Evolutionary conservation across 2,329 filamentous ascomycete genomes (phyloP), one percentile per base, ranked within the genome.

Genomic region (Fusarium burgessii): DNA sequence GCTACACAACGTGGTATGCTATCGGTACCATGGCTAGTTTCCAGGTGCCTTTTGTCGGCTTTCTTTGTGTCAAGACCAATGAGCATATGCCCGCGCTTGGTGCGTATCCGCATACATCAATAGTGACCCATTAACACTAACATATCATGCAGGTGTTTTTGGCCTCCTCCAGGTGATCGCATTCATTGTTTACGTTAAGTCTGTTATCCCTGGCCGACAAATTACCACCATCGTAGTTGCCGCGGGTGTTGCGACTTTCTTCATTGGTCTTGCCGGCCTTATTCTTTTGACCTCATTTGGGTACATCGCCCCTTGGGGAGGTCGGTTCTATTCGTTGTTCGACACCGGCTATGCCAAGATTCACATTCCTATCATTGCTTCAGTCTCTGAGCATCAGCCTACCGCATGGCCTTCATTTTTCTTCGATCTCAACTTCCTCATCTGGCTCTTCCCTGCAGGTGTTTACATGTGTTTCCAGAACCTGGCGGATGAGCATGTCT

Each of bases 351-450:
- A 99, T 80, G 96, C 96, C 77, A 99, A 99, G 87, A 97, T 98
- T 71, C 96, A 99, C 79, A 99, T 99, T 79, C 96, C 96, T 68
- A 99, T 99, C 79, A 99, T 99, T 80, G 96, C 96, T 6, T 99
- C 96, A n/a, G 96, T 99, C 49, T 99, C 96, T 2, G 96, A 99
- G 84, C 96, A 99, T 85, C 96, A 99, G 84, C 96, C 96, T 58
- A 99, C 96, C 40, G 96, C 96, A 45, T 99, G 96, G 96, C 96
- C 96, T 5, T 94, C 97, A 18, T 99, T 98, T 88, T 99, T 99
- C 86, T 99, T 99, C 82, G 96, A 99, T 78, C 87, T 99, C 76
- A 98, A 97, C 86, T 91, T 99, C 85, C 88, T 99, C 77, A 97
- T 99, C 83, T 99, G 96, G 96, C 90, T 99, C 56, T 98, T 99